Evolutionary conservation across 2,329 filamentous ascomycete species (phyloP), one percentile per base, ranked within the genome.

Genomic region (Venturia effusa): DNA sequence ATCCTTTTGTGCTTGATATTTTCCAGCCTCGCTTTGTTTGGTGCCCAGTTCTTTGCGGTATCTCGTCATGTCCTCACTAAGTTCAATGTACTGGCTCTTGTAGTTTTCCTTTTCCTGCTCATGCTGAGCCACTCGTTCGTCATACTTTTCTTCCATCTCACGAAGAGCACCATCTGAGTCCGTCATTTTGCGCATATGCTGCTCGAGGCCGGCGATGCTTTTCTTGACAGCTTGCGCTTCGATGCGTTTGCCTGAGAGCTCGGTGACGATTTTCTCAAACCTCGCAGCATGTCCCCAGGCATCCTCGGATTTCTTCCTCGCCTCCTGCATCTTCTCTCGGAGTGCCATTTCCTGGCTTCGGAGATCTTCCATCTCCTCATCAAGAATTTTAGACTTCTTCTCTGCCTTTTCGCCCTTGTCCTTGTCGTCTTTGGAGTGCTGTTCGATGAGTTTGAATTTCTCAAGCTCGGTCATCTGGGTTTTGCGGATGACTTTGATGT

Each of bases 401-500:
- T 90, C 82, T 3, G 84, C 83, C 71, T 75, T 84, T 63, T 92
- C 88, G 8, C 88, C 92, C 65, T 87, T 88, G 65, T 94, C 89
- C 72, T 97, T 97, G 74, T 94, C 88, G 59, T 83, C 79, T 73
- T 94, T 94, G 68, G 89, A 86, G 67, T 92, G 84, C 48, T 86
- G 81, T 72, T 96, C 90, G 65, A 88, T 83, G 54, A 88, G 84
- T 70, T 90, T 90, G 64, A 88, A 82, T 66, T 87, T 84, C 19
- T 80, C 83, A 11, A 97, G 81, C 66, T 93, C 83, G 67, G 89
- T 86, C 41, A 87, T 88, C 68, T 96, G 88, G 68, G 87, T 88
- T 77, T 97, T 99, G 45, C 88, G 83, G 61, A 97, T 80, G 11
- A 86, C 74, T 72, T 96, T 97, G 73, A 99, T 89, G 73, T 96